Conservation (phyloP, 768 basidiomycete species). For the Chalciporus sphaerocephalus region DNA sequence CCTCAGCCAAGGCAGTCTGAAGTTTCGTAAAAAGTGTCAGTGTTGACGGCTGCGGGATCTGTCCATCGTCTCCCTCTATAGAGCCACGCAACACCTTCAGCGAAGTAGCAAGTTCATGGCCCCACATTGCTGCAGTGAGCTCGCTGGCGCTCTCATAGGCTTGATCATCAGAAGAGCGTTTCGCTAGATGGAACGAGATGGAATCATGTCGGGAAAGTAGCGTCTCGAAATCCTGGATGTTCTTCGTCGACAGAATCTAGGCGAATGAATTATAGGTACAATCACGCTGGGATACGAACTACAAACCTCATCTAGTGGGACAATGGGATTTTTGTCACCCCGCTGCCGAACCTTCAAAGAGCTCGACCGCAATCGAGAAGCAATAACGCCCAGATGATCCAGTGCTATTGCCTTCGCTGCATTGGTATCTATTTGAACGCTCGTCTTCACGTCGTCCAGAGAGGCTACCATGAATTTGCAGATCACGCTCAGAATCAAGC, state of each 20-base stretch:
- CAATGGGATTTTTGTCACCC: slow-evolving; percentile 38
- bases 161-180: slow-evolving; percentile 73
- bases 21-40: slow-evolving; percentile 50
- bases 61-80: slow-evolving; percentile 40
- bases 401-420: slow-evolving; percentile 86
- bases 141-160: slow-evolving; percentile 87
- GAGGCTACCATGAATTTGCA: slow-evolving; percentile 86
- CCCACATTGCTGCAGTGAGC: slow-evolving; percentile 72
- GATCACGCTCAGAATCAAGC: slow-evolving; percentile 72
- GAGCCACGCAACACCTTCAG: slow-evolving; percentile 54
- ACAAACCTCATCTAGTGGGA: slow-evolving; percentile 69
- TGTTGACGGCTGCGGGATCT: slow-evolving; percentile 11
- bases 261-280: not conserved
- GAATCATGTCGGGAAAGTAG: slow-evolving; percentile 62
- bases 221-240: slow-evolving; percentile 50
- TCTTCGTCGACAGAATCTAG: slow-evolving; percentile 52
- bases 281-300: not conserved
- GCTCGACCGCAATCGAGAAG: slow-evolving; percentile 68
- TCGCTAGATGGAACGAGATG: slow-evolving; percentile 62
- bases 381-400: slow-evolving; percentile 93
- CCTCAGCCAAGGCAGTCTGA: slow-evolving; percentile 59
- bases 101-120: slow-evolving; percentile 74
- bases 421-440: slow-evolving; percentile 63
- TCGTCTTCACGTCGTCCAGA: slow-evolving; percentile 76
- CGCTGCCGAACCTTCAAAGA: slow-evolving; percentile 36